Evolutionary conservation across 345 rosid species (phyloP).

Genomic region (Erucastrum elatum): DNA sequence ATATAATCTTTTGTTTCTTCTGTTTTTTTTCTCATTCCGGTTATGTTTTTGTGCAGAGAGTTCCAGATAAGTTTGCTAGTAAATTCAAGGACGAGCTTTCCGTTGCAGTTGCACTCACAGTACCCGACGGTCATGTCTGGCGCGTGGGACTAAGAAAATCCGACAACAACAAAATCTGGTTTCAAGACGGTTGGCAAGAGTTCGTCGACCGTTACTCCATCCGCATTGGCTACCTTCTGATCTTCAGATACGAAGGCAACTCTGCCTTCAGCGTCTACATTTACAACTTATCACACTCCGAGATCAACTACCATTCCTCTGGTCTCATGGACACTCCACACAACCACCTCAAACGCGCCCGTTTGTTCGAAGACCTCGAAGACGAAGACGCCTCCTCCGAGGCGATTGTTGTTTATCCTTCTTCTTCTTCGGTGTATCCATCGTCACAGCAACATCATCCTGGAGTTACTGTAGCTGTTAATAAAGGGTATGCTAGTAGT

Average conservation of each 20-base stretch:
- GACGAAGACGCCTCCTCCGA: constrained; percentile 62
- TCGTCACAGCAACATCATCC: constrained; percentile 20
- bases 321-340: constrained; percentile 40
- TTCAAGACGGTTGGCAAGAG: constrained; percentile 82
- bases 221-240: constrained; percentile 69
- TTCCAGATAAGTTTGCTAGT: constrained; percentile 77
- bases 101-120: constrained; percentile 65
- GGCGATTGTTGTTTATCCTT: constrained; percentile 18
- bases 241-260: constrained; percentile 84
- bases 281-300: constrained; percentile 67
- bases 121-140: constrained; percentile 75
- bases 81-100: constrained; percentile 74
- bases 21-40: constrained; percentile 2
- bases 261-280: constrained; percentile 74
- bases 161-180: constrained; percentile 74
- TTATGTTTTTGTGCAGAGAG: constrained; percentile 61
- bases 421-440: constrained; percentile 32
- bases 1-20: not conserved
- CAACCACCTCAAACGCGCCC: constrained; percentile 57
- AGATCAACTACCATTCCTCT: constrained; percentile 64
- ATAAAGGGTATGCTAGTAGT: constrained; percentile 48
- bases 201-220: constrained; percentile 75
- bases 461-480: constrained; percentile 31
- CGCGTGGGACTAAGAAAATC: constrained; percentile 72
- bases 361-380: constrained; percentile 70